These are phyloP conservation scores for Pleurotus giganteus DNA, from an alignment of 768 basidiomycete genomes.

Conservation along the genomic window DNA sequence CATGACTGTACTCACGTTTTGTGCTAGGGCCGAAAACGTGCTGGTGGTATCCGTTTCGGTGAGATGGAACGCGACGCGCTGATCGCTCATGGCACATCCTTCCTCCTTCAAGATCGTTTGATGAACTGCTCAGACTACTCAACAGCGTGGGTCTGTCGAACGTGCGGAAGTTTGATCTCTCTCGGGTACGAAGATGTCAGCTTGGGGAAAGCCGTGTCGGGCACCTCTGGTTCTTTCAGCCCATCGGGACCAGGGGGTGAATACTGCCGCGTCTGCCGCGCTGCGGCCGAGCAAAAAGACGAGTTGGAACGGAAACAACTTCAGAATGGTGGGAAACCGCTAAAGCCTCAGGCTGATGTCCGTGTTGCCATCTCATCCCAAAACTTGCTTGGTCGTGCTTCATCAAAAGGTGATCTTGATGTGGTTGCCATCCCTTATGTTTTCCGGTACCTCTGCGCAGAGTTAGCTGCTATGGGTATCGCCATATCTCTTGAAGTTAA, in stretches of 20 bases:
- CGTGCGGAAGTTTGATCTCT: conserved; percentile 93
- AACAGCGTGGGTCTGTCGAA: conserved; percentile 97
- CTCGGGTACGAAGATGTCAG: conserved; percentile 91
- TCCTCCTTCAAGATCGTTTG: conserved; percentile 94
- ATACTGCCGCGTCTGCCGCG: conserved; percentile 93
- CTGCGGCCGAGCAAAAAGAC: conserved; percentile 61
- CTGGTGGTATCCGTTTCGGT: conserved; percentile 98
- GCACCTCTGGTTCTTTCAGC: conserved; percentile 47
- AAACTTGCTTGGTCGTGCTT: conserved; percentile 57
- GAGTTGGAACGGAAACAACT: conserved; percentile 58
- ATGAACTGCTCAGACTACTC: conserved; percentile 99
- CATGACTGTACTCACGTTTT: background rate
- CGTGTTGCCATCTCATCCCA: conserved; percentile 64
- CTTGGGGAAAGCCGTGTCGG: conserved; percentile 61
- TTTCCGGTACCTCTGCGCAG: conserved; percentile 91
- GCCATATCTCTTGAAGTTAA: conserved; percentile 79
- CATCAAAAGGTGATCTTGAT: conserved; percentile 83
- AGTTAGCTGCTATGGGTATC: conserved; percentile 98
- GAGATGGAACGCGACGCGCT: conserved; percentile 99
- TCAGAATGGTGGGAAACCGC: conserved; percentile 51
- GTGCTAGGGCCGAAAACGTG: conserved; percentile 89
- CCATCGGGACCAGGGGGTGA: conserved; percentile 81
- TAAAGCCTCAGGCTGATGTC: conserved; percentile 46
- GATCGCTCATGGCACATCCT: conserved; percentile 97
- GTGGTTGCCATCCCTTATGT: conserved; percentile 96